Percentiles rank a stretch among this genome's conserved stretches.
phyloP scores from a whole-genome alignment of 2,329 filamentous ascomycete species.

The Aureobasidium sp. region DNA sequence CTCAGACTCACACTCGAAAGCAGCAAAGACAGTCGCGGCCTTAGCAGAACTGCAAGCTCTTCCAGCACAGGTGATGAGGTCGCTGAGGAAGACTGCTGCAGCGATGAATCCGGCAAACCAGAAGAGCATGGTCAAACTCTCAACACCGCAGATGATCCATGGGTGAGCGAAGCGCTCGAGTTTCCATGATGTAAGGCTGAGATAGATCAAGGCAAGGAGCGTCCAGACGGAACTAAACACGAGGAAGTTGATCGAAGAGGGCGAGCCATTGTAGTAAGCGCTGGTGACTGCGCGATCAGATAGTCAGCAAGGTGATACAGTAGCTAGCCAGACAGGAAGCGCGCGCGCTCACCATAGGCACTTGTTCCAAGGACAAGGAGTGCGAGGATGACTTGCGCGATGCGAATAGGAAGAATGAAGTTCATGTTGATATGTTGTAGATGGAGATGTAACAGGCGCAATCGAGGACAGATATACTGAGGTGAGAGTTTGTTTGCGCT shows the following conservation, averaged over 20 bases:
- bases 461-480: background rate
- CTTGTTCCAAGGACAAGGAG: conserved; percentile 70
- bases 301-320: background rate
- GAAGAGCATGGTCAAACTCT: conserved; percentile 71
- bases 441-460: background rate
- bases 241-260: conserved; percentile 64
- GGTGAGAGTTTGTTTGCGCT: background rate
- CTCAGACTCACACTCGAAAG: conserved; percentile 49
- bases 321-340: background rate
- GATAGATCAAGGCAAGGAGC: conserved; percentile 60
- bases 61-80: conserved; percentile 46
- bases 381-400: conserved; percentile 59
- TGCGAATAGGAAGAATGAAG: conserved; percentile 42
- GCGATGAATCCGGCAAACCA: conserved; percentile 87
- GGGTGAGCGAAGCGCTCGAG: conserved; percentile 49
- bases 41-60: conserved; percentile 54
- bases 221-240: conserved; percentile 76
- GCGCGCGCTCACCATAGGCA: conserved; percentile 55
- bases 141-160: conserved; percentile 58
- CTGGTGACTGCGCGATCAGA: conserved; percentile 42
- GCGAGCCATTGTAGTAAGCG: conserved; percentile 29
- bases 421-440: conserved; percentile 4
- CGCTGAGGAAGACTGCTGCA: conserved; percentile 58
- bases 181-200: conserved; percentile 55
- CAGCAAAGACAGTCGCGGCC: conserved; percentile 60